Base-by-base conservation (phyloP, 306 rosid species). In the Alnus rubra region DNA sequence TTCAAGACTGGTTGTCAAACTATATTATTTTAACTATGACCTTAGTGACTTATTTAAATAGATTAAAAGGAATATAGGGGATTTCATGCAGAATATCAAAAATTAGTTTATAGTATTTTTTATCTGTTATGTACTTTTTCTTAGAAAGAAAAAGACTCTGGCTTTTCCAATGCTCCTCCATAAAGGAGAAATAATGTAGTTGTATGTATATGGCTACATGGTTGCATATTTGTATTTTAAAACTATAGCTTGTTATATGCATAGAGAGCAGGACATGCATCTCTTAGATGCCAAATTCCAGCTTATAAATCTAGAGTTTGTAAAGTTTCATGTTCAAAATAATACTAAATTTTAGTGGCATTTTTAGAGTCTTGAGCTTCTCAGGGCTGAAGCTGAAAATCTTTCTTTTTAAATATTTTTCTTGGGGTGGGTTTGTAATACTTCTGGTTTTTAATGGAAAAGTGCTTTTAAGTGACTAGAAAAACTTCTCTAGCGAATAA, bases 301-400 rank as follows among this genome's bases (percentile, higher is more conserved):
- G n/a, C 4, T 7, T 64, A 33, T 64, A 16, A 64, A 33, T 35
- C 9, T 14, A 9, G 23, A 37, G 70, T 33, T 10, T 23, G 12
- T 59, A 19, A 59, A 10, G 16, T 31, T 59, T 64, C 44, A 30
- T 62, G n/a, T 33, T 12, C 69, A 62, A 15, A 33, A 33, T 7
- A 35, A 14, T 35, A 14, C 19, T 35, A 35, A 37, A 33, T 64
- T 37, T 16, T 64, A 5, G n/a, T 31, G 8, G 48, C 18, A 33
- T 8, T 64, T 63, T 64, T 54, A 18, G 60, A 64, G 23, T 64
- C 70, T 59, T 23, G 65, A 15, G 8, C 4, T 35, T 35, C 35
- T 64, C 48, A 35, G 70, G 42, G 70, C 70, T 33, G 70, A 64
- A 30, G 16, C 62, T 64, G 48, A 64, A 64, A 64, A 16, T 35